A percentile compares a stretch with the other conserved stretches of the same genome.
phyloP scores from a whole-genome alignment of 345 rosid species.

The Moricandia arvensis region DNA sequence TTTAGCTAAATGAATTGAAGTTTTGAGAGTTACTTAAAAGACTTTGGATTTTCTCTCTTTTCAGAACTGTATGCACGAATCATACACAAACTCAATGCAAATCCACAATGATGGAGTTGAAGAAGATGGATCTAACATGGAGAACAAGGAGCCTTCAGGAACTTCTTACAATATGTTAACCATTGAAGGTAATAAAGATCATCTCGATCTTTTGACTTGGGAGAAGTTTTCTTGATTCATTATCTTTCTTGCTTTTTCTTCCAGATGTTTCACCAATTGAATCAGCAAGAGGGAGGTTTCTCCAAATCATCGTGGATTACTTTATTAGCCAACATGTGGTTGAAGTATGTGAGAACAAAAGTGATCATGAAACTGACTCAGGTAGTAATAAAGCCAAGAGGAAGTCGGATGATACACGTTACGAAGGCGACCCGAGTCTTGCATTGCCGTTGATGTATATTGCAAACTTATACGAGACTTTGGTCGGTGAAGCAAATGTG shows the following conservation, averaged over 20 bases:
- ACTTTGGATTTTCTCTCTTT: background rate
- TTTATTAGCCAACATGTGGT: conserved; percentile 66
- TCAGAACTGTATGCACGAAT: conserved; percentile 58
- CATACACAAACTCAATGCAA: conserved; percentile 62
- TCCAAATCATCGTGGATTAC: conserved; percentile 70
- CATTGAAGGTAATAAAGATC: conserved; percentile 53
- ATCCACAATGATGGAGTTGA: conserved; percentile 62
- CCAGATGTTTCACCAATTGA: conserved; percentile 85
- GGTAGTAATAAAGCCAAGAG: conserved; percentile 52
- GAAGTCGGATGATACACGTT: conserved; percentile 66
- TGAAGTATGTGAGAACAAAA: conserved; percentile 55
- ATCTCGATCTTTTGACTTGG: background rate
- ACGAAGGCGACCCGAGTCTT: conserved; percentile 71
- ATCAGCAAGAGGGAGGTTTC: conserved; percentile 75
- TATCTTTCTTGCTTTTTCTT: conserved; percentile 5
- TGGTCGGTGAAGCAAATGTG: conserved; percentile 70
- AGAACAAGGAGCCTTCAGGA: conserved; percentile 51
- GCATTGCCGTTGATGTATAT: conserved; percentile 92
- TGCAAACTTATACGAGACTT: conserved; percentile 82
- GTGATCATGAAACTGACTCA: conserved; percentile 45
- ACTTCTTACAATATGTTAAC: conserved; percentile 51
- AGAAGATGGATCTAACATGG: conserved; percentile 61
- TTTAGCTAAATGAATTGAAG: background rate
- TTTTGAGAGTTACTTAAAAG: background rate
- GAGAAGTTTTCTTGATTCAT: background rate